phyloP scores from a whole-genome alignment of 768 basidiomycete genomes.

The Leccinellum rugosiceps region DNA sequence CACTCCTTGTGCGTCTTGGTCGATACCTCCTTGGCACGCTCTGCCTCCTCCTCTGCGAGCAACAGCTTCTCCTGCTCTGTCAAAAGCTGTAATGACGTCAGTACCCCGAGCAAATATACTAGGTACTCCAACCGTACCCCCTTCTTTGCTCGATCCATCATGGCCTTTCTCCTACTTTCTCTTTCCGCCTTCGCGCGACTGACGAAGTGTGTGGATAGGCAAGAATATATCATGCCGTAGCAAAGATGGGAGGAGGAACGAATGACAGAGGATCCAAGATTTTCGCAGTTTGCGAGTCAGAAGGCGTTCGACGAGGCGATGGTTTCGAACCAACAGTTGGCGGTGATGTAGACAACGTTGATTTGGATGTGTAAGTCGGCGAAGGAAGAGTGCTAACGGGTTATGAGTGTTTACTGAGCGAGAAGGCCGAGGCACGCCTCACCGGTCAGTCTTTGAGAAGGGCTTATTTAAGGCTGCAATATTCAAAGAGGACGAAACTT shows the following conservation, averaged over 20 bases:
- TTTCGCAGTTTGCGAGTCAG: slow-evolving; percentile 37
- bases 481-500: slow-evolving; percentile 12
- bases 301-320: slow-evolving; percentile 24
- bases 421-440: slow-evolving; percentile 34
- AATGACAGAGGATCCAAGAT: slow-evolving; percentile 44
- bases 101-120: not conserved
- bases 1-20: slow-evolving; percentile 44
- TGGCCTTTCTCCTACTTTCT: slow-evolving; percentile 65
- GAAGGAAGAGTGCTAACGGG: slow-evolving; percentile 44
- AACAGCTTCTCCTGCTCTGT: slow-evolving; percentile 63
- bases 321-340: slow-evolving; percentile 17
- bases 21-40: slow-evolving; percentile 31
- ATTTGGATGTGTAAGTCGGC: slow-evolving; percentile 22
- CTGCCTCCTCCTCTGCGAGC: slow-evolving; percentile 52
- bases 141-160: slow-evolving; percentile 72
- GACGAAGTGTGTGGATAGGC: slow-evolving; percentile 14
- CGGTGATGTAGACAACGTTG: not conserved
- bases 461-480: slow-evolving; percentile 27
- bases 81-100: slow-evolving; percentile 41
- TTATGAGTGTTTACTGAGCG: slow-evolving; percentile 61
- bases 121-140: slow-evolving; percentile 48
- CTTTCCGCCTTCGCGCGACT: slow-evolving; percentile 76
- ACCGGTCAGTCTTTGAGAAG: slow-evolving; percentile 61
- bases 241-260: slow-evolving; percentile 66
- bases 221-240: slow-evolving; percentile 49